Evolutionary conservation across 768 basidiomycete genomes (phyloP), one percentile per base, ranked within the genome.

Genomic region (Postia placenta): DNA sequence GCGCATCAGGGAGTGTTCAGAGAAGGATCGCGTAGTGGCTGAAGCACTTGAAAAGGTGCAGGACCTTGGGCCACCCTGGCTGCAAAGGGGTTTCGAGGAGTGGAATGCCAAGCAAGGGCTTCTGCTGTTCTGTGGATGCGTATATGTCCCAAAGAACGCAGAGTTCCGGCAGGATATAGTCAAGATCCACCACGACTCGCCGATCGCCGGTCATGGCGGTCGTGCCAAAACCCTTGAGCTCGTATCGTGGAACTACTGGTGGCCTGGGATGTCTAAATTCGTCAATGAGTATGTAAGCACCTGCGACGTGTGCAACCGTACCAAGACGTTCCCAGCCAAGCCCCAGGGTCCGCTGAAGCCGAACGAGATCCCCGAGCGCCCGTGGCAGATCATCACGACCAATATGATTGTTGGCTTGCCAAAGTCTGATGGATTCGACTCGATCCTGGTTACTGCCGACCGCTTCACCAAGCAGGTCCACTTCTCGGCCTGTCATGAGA

Each of bases 191-290:
- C 75, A 78, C 54, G 69, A 78, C 46, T 47, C 53, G 19, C 55
- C 62, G 2, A 27, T 64, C 17, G 60, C 65, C 19, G 74, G 76
- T 12, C 76, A 78, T 47, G 70, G 65, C 6, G 74, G 76, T 1
- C 60, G 53, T 9, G 51, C 52, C 2, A 57, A 59, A 14, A 76
- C 74, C 0, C 42, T 58, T 7, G 55, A 63, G 4, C 49, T 67
- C 2, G 51, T 78, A 4, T 30, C 35, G 0, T 58, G 65, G 2
- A 59, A 75, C 38, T 78, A 67, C 54, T 71, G 60, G 2, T 78
- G 74, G 74, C 74, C 64, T 3, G 45, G 52, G 2, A 51, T 68
- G 26, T 36, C 51, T 12, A 35, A 36, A 2, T 62, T 56, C 43
- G 53, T 73, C 20, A 42, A 55, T 3, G 23, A 51, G 17, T 73